These are phyloP conservation scores for Chalciporus sp. DNA, from an alignment of 1,284 basidiomycete species.

Conservation along the genomic window DNA sequence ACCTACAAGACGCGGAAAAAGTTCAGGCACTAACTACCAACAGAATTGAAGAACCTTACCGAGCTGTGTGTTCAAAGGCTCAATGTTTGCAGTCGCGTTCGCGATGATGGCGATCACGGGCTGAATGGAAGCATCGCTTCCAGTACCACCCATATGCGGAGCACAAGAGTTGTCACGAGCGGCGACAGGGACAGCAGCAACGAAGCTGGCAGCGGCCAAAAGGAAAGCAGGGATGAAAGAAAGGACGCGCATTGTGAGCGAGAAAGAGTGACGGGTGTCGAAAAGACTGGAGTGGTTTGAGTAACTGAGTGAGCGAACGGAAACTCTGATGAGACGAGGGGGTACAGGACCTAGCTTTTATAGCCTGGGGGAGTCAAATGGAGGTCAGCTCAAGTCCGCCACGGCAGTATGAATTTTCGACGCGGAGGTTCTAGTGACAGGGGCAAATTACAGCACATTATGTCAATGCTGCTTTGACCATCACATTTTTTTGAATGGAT, in stretches of 20 bases:
- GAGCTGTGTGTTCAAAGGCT: slow-evolving; percentile 11
- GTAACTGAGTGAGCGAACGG: not conserved
- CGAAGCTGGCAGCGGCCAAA: slow-evolving; percentile 18
- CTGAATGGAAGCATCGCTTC: slow-evolving; percentile 14
- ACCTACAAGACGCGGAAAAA: not conserved
- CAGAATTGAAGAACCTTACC: slow-evolving; percentile 3
- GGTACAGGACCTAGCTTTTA: slow-evolving; percentile 13
- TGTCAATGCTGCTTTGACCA: not conserved
- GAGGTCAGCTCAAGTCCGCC: not conserved
- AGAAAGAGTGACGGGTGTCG: slow-evolving; percentile 22
- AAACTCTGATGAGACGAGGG: slow-evolving; percentile 3
- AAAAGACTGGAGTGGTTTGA: slow-evolving; percentile 5
- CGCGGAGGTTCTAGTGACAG: slow-evolving; percentile 1
- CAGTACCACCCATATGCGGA: not conserved
- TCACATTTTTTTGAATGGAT: slow-evolving; percentile 3
- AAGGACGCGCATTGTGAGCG: slow-evolving; percentile 24
- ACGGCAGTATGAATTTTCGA: not conserved
- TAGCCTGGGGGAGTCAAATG: slow-evolving; percentile 7
- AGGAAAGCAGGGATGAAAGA: slow-evolving; percentile 26
- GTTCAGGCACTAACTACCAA: not conserved
- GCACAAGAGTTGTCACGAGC: slow-evolving; percentile 9
- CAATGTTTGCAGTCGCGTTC: slow-evolving; percentile 12
- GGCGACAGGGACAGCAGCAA: slow-evolving; percentile 14
- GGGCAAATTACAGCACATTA: not conserved
- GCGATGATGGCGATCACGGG: slow-evolving; percentile 21